A percentile compares a stretch with the other conserved stretches of the same genome.
phyloP scores from a whole-genome alignment of 108 stramenopile genomes.

The Cyclotella choctawhatcheeana region DNA sequence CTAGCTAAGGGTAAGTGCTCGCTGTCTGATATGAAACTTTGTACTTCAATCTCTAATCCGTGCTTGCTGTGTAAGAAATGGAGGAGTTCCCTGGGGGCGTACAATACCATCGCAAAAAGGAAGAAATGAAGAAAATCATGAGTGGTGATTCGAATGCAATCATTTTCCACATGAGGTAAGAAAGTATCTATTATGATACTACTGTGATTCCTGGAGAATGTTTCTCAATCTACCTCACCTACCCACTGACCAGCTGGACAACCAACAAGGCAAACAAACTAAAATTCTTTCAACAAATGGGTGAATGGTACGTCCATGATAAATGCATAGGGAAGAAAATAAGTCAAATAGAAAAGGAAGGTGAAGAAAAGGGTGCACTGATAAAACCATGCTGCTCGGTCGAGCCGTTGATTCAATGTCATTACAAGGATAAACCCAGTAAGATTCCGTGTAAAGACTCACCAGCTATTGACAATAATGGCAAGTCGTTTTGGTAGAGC shows the following conservation, averaged over 20 bases:
- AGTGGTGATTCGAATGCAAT: conserved; percentile 32
- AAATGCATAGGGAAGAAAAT: conserved; percentile 48
- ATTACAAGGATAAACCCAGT: conserved; percentile 83
- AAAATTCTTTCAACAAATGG: conserved; percentile 75
- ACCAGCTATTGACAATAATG: conserved; percentile 60
- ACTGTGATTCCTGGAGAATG: too few relatives aligned
- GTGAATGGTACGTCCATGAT: conserved; percentile 75
- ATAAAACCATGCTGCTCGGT: conserved; percentile 64
- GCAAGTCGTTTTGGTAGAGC: conserved; percentile 33
- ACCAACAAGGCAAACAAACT: conserved; percentile 83
- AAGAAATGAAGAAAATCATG: conserved; percentile 54
- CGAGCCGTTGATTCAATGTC: conserved; percentile 69
- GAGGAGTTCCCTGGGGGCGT: conserved; percentile 63
- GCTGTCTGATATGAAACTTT: not conserved
- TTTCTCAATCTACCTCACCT: not conserved
- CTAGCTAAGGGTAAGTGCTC: conserved; percentile 28
- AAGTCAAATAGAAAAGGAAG: conserved; percentile 26
- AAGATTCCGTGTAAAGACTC: conserved; percentile 68
- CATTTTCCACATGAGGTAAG: conserved; percentile 68
- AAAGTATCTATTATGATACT: too few relatives aligned
- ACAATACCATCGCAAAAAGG: conserved; percentile 48
- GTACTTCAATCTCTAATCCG: not conserved
- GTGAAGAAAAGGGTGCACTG: conserved; percentile 19
- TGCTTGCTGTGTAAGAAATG: conserved; percentile 27
- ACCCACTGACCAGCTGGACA: conserved; percentile 72